Percentiles rank a stretch among this genome's conserved stretches.
Evolutionary conservation across 2,329 filamentous ascomycete genomes (phyloP).

Genomic region (Sphaerostilbella broomeana): DNA sequence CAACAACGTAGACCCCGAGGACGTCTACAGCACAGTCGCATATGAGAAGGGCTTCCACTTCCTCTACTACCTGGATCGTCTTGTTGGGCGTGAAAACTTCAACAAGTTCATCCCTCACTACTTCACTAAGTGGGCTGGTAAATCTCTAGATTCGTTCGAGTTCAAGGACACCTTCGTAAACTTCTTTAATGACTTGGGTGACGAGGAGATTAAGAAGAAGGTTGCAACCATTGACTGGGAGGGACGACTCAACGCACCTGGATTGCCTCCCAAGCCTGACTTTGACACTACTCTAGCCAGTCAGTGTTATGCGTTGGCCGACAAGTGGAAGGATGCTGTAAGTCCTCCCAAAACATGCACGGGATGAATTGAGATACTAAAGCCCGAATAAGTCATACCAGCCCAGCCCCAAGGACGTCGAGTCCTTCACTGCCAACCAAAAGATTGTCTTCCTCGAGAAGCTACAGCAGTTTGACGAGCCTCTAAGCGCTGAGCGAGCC

Average conservation of each 20-base stretch:
- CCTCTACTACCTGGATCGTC: conserved; percentile 80
- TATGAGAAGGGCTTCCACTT: conserved; percentile 98
- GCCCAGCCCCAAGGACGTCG: conserved; percentile 62
- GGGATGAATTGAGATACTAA: conserved; percentile 16
- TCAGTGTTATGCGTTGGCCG: conserved; percentile 72
- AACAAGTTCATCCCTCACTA: conserved; percentile 95
- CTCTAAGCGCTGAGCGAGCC: conserved; percentile 59
- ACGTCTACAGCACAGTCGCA: conserved; percentile 85
- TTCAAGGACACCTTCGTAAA: conserved; percentile 84
- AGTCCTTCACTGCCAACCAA: conserved; percentile 76
- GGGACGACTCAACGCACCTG: conserved; percentile 78
- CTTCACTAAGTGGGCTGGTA: conserved; percentile 76
- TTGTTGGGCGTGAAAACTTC: conserved; percentile 80
- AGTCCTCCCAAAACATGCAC: conserved; percentile 25
- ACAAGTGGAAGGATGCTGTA: conserved; percentile 67
- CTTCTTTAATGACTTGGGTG: conserved; percentile 66
- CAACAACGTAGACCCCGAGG: conserved; percentile 87
- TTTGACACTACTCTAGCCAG: conserved; percentile 88
- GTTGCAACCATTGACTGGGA: conserved; percentile 81
- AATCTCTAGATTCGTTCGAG: conserved; percentile 87
- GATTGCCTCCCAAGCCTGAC: conserved; percentile 80
- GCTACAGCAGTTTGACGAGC: conserved; percentile 57
- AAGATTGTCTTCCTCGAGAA: conserved; percentile 84
- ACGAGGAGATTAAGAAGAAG: conserved; percentile 57
- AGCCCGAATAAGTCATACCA: conserved; percentile 45